Percentiles rank a stretch among this genome's conserved stretches.
phyloP scores from a whole-genome alignment of 108 stramenopile species.

The Fistulifera pelliculosa region DNA sequence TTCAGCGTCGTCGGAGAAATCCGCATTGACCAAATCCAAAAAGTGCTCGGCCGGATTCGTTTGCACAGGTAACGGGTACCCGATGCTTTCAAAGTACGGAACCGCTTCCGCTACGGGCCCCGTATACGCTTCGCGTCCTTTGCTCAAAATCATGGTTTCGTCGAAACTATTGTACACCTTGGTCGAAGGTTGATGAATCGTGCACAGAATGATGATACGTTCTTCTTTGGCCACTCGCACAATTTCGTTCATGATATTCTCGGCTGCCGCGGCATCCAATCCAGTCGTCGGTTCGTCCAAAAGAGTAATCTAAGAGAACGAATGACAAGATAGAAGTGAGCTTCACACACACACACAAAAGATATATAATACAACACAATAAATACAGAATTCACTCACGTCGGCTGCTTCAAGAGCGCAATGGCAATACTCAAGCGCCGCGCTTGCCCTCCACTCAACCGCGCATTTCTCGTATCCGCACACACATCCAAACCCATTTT shows the following conservation, averaged over 20 bases:
- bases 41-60: slow-evolving; percentile 35
- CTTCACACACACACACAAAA: too few species aligned
- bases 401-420: slow-evolving; percentile 88
- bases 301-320: slow-evolving; percentile 14
- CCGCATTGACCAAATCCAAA: slow-evolving; percentile 33
- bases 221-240: slow-evolving; percentile 37
- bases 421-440: slow-evolving; percentile 33
- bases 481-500: slow-evolving; percentile 30
- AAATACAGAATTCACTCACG: too few species aligned
- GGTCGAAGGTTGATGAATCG: slow-evolving; percentile 58
- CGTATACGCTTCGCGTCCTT: slow-evolving; percentile 32
- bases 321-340: too few species aligned
- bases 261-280: slow-evolving; percentile 7
- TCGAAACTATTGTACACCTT: slow-evolving; percentile 43
- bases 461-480: slow-evolving; percentile 16
- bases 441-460: slow-evolving; percentile 26
- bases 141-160: slow-evolving; percentile 41
- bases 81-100: slow-evolving; percentile 31
- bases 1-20: slow-evolving; percentile 21
- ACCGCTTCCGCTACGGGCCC: slow-evolving; percentile 22
- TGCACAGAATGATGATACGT: slow-evolving; percentile 31
- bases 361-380: slow-evolving; percentile 73
- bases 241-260: slow-evolving; percentile 24
- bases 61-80: slow-evolving; percentile 13
- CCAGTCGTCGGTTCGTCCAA: slow-evolving; percentile 20